Evolutionary conservation across 192 early-diverging fungal genomes (phyloP), one percentile per base, ranked within the genome.

Genomic region (Powellomyces hirtus): DNA sequence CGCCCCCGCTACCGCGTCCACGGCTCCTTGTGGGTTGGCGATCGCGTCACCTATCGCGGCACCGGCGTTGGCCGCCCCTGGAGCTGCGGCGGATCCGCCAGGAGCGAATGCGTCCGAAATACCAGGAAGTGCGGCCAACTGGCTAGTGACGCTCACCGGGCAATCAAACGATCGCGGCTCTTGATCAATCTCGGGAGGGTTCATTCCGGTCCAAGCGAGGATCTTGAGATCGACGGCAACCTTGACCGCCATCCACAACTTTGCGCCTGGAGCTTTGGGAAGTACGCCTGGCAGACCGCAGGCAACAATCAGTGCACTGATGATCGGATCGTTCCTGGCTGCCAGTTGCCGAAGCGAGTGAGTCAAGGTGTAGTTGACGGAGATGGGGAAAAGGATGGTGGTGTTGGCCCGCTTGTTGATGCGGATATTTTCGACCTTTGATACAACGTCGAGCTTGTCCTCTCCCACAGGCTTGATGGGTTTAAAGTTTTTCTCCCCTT

Each of bases 191-290:
- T 5, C n/a, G n/a, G 44, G 30, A 10, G 52, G 42, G 13, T 71
- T 71, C 14, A 55, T 40, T 24, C 45, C 45, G 10, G 60, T 63
- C 69, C 69, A 71, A 10, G 69, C 35, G 52, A 71, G 14, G 35
- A 71, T 46, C 27, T 62, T 63, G 30, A 71, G 50, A 36, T 71
- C 69, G 22, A 71, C 16, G 27, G 20, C 37, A 14, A 71, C 40
- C 18, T 71, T 52, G 16, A 71, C n/a, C 18, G 26, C 22, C 33
- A 71, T 51, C 18, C 1, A 53, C 13, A 36, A 14, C 31, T 29
- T 40, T 13, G 69, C 16, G 36, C 36, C 38, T 16, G 59, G 38
- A 14, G 18, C 7, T 46, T 26, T 30, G 13, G 16, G 45, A n/a
- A 45, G 44, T 24, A 59, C n/a, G 30, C 42, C 57, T 8, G 37